Base-by-base conservation (phyloP, 257 asterid genomes). In the Knoxia roxburghii region DNA sequence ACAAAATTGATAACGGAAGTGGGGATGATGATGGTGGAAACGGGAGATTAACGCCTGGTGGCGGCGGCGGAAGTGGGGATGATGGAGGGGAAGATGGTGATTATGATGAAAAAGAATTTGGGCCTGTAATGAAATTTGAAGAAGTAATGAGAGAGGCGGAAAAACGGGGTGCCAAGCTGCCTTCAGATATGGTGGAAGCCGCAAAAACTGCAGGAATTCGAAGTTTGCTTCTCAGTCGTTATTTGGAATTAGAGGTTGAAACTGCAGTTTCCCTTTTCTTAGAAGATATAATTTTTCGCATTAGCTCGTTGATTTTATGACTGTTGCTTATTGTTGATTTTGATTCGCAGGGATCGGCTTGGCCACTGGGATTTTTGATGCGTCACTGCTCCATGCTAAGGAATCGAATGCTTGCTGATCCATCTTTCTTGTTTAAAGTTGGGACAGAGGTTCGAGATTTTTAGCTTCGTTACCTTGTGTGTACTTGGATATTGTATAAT, bases 401-500 rank as follows among this genome's bases (percentile, higher is more conserved):
- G 68, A 77, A 94, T 68, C 81, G 99, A 39, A 90, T 94, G 99
- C 82, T 94, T 58, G 97, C 88, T 23, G 99, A 94, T 83, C 97
- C 97, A 0, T 78, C 97, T 0, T 94, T 94, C 79, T 67, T 94
- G 88, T 94, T 90, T 72, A 90, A 94, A 90, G 86, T 94, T 65
- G 99, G 96, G 71, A 85, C 88, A 27, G 99, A 94, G 95, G 99
- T 94, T 74, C 15, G 27, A 50, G 72, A 43, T 61, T 57, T 41
- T 40, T 35, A 60, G 63, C 65, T 51, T 26, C 50, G 55, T 32
- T 63, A 50, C 30, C 49, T 59, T 72, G 32, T n/a, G 53, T 15
- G 2, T 29, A 29, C 30, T 48, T 17, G 41, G 12, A 48, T 64
- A 49, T 21, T 37, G n/a, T 48, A 20, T 7, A 64, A 64, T 48